Evolutionary conservation across 768 basidiomycete species (phyloP), one percentile per base, ranked within the genome.

Genomic region (Trametopsis cervina): DNA sequence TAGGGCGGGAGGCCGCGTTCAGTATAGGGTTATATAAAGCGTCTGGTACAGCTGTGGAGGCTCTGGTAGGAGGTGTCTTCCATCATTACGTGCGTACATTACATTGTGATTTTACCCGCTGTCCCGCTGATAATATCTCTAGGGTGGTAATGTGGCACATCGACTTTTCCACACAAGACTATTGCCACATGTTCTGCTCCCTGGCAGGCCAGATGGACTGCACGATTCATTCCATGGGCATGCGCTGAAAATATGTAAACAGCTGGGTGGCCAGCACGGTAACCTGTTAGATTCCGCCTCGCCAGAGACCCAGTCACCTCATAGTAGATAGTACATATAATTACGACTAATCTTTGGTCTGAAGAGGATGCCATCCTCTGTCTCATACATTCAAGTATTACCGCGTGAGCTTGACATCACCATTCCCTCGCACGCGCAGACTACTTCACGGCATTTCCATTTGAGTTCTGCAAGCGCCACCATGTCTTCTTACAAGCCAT

Each of bases 21-120:
- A 71, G 75, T 35, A 76, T 83, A 1, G 89, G 88, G 2, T 60
- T 89, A 46, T 83, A 83, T 57, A 90, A 89, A 57, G 80, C 89
- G 17, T 77, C 83, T 57, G 89, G 89, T 1, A 81, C 85, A 49
- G 74, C 81, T 0, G 85, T 89, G 4, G 80, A 84, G 55, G 89
- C 85, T 2, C 70, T 89, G 13, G 64, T 89, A 24, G 89, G 89
- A 20, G 85, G 81, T 4, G 74, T 89, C 11, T 88, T 80, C 57
- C 79, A 83, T 57, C 86, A 92, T 69, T 87, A 82, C 63, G 89
- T 91, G 58, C 50, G 87, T 72, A 44, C 43, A 12, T n/a, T 33
- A 41, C 43, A 26, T 22, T 7, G 22, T 39, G 11, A 15, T 33
- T 33, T 33, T 15, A 15, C 7, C 15, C 7, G 15, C 29, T 33